A percentile compares a stretch with the other conserved stretches of the same genome.
These are phyloP conservation scores for Corylus heterophylla DNA, from an alignment of 306 rosid species.

Conservation along the genomic window DNA sequence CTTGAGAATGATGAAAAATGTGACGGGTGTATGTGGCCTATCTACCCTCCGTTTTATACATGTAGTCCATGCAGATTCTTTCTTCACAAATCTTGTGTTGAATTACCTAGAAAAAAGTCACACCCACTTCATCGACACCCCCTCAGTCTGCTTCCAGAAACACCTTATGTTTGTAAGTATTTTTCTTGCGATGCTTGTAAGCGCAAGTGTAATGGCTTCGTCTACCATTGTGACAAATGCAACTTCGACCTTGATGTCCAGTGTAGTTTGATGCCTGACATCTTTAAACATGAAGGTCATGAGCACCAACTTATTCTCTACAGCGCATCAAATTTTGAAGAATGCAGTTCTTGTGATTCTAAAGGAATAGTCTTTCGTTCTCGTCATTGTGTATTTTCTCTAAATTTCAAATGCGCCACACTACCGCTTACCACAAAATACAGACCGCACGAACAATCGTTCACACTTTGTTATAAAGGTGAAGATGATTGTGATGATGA, in stretches of 20 bases:
- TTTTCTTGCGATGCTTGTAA: accelerated
- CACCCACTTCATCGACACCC: background rate
- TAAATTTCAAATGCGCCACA: background rate
- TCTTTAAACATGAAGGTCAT: background rate
- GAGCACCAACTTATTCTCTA: background rate
- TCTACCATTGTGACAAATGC: background rate
- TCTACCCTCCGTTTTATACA: background rate
- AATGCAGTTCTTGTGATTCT: background rate
- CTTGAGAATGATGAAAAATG: background rate
- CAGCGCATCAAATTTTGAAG: accelerated
- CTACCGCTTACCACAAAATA: background rate
- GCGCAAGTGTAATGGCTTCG: background rate
- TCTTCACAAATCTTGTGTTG: background rate
- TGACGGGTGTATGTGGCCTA: background rate
- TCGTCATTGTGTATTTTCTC: background rate
- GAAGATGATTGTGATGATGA: background rate
- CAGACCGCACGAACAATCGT: background rate
- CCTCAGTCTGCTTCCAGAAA: accelerated
- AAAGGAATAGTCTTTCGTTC: background rate
- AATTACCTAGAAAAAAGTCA: background rate
- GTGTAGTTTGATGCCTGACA: background rate
- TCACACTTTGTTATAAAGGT: background rate
- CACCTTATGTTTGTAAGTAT: no score
- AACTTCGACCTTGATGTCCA: background rate
- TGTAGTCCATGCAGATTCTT: background rate